Conservation (phyloP, 1,284 basidiomycete genomes). For the Clitocybe nebularis region DNA sequence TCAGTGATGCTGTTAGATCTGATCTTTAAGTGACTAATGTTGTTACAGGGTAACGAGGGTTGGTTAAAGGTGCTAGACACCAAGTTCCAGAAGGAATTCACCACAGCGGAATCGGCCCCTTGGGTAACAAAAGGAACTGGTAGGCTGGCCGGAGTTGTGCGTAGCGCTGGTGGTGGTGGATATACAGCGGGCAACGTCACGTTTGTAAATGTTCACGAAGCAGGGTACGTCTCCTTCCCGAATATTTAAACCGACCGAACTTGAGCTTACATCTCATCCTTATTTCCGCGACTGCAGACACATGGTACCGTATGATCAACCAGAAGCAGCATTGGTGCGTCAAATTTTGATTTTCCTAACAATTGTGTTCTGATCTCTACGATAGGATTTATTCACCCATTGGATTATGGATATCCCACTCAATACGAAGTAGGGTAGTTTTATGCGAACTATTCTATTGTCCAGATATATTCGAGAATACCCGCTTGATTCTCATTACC, state of each 20-base stretch:
- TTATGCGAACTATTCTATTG: background rate
- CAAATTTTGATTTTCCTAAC: background rate
- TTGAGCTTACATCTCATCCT: conserved; percentile 3
- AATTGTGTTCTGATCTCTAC: background rate
- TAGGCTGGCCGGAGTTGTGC: conserved; percentile 44
- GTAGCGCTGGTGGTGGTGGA: conserved; percentile 45
- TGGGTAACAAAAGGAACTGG: conserved; percentile 43
- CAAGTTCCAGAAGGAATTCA: conserved; percentile 54
- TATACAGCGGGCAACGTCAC: conserved; percentile 56
- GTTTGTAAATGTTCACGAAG: conserved; percentile 59
- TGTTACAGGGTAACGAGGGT: conserved; percentile 53
- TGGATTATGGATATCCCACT: conserved; percentile 39
- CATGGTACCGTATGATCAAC: conserved; percentile 76
- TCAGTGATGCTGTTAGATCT: too few species aligned
- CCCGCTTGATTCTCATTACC: too few species aligned
- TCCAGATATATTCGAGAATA: too few species aligned
- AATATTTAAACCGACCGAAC: too few species aligned
- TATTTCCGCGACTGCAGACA: conserved; percentile 40
- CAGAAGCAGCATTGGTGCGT: conserved; percentile 58
- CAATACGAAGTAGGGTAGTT: conserved; percentile 1
- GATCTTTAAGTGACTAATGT: too few species aligned
- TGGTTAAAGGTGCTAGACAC: conserved; percentile 55
- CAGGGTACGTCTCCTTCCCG: conserved; percentile 43
- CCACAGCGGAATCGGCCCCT: conserved; percentile 38
- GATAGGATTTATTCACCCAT: conserved; percentile 30